These are phyloP conservation scores for Malassezia sympodialis DNA, from an alignment of 1,284 basidiomycete genomes.

Conservation along the genomic window DNA sequence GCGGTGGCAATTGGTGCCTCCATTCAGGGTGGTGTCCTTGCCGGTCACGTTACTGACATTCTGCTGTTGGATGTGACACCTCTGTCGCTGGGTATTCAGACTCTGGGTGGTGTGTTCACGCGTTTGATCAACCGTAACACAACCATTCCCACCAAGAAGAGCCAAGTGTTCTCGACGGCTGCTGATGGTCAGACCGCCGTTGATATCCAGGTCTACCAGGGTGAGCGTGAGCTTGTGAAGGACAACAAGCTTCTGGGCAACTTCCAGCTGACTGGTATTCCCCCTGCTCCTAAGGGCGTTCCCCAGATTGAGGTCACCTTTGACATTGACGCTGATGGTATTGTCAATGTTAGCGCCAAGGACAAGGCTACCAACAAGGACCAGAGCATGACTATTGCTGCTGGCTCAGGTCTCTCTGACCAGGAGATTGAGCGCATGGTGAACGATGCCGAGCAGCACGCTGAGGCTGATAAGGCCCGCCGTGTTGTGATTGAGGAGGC, in stretches of 20 bases:
- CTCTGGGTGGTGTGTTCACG: constrained; percentile 97
- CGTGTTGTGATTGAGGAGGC: constrained; percentile 85
- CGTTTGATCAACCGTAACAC: constrained; percentile 72
- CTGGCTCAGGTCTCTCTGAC: constrained; percentile 88
- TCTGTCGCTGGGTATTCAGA: constrained; percentile 87
- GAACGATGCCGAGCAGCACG: constrained; percentile 81
- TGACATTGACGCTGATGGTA: constrained; percentile 95
- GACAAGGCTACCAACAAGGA: constrained; percentile 96
- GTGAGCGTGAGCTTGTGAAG: constrained; percentile 89
- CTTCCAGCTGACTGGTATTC: constrained; percentile 96
- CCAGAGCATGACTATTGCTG: constrained; percentile 93
- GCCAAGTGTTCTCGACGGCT: constrained; percentile 94
- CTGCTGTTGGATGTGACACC: constrained; percentile 92
- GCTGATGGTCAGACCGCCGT: constrained; percentile 64
- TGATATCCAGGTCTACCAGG: constrained; percentile 87
- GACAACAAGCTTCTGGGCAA: constrained; percentile 99
- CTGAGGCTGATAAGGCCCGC: constrained; percentile 62
- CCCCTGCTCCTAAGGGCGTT: constrained; percentile 92
- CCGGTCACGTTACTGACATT: constrained; percentile 92
- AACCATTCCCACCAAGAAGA: constrained; percentile 98
- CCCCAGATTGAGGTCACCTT: constrained; percentile 98
- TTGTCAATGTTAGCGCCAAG: constrained; percentile 91
- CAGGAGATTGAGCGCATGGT: constrained; percentile 98
- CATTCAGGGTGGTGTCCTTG: constrained; percentile 88
- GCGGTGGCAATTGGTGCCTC: constrained; percentile 86